These are phyloP conservation scores for Papilionanthe hybrid DNA, from an alignment of 116 monocot genomes.

Conservation along the genomic window DNA sequence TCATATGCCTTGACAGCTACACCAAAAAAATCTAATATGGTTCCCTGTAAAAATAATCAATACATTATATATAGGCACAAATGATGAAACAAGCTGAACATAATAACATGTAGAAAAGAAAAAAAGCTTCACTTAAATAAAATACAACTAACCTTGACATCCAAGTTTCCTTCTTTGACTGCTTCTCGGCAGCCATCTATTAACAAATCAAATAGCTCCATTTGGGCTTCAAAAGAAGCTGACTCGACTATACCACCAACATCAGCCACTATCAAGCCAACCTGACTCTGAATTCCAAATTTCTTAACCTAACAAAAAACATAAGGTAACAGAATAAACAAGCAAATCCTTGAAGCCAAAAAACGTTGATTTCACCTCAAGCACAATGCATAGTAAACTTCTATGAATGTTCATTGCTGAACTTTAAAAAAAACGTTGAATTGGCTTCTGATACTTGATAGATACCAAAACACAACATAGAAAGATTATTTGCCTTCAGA, in stretches of 20 bases:
- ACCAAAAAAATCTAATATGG: conserved; percentile 91
- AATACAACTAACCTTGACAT: conserved; percentile 54
- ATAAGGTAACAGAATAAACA: neutral
- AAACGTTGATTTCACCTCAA: neutral
- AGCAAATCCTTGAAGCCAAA: neutral
- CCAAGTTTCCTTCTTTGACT: conserved; percentile 52
- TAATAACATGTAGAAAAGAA: neutral
- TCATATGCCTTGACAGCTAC: conserved; percentile 88
- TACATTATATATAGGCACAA: neutral
- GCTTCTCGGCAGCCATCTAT: conserved; percentile 86
- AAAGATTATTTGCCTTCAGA: neutral
- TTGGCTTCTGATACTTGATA: neutral
- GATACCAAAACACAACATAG: neutral
- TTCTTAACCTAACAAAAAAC: conserved; percentile 61
- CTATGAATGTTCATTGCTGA: neutral
- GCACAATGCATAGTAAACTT: neutral
- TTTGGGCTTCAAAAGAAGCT: conserved; percentile 57
- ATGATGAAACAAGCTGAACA: neutral
- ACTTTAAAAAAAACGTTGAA: neutral
- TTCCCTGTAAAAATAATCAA: conserved; percentile 45
- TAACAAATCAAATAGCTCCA: conserved; percentile 76
- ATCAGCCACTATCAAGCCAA: conserved; percentile 73
- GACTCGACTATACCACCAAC: conserved; percentile 76
- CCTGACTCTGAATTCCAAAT: conserved; percentile 71
- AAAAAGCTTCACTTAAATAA: neutral